These are phyloP conservation scores for Boletus patriciae DNA, from an alignment of 768 basidiomycete genomes.

Conservation along the genomic window DNA sequence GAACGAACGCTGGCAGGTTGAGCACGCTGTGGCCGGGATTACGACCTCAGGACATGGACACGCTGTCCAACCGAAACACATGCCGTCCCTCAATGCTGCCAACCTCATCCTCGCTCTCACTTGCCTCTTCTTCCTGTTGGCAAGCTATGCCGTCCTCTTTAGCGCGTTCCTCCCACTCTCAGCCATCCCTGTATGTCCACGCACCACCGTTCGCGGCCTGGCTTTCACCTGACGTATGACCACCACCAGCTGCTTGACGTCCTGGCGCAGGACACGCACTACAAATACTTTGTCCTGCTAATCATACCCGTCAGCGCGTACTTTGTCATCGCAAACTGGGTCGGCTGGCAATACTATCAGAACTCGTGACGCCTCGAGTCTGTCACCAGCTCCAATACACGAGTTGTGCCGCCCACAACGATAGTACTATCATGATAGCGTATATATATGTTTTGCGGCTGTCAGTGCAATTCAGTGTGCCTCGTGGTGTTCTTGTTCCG, in stretches of 20 bases:
- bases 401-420: conserved; percentile 1
- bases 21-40: conserved; percentile 30
- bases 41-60: conserved; percentile 22
- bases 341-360: conserved; percentile 96
- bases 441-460: conserved; percentile 6
- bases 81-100: conserved; percentile 39
- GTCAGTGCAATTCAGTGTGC: conserved; percentile 18
- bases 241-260: conserved; percentile 56
- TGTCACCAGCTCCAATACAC: not conserved
- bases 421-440: not conserved
- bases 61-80: conserved; percentile 21
- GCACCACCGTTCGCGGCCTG: not conserved
- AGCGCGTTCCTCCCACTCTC: conserved; percentile 60
- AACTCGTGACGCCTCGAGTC: conserved; percentile 59
- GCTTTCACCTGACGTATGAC: conserved; percentile 22
- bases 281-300: conserved; percentile 83
- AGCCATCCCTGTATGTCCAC: conserved; percentile 48
- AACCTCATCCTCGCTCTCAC: conserved; percentile 49
- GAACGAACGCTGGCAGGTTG: not conserved
- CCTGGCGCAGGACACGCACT: conserved; percentile 74
- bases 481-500: conserved; percentile 23
- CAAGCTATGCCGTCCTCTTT: conserved; percentile 63
- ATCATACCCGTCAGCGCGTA: conserved; percentile 80
- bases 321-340: conserved; percentile 98
- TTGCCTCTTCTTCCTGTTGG: conserved; percentile 52